These are phyloP conservation scores for Grosmannia serpens DNA, from an alignment of 2,329 filamentous ascomycete genomes.

Conservation along the genomic window DNA sequence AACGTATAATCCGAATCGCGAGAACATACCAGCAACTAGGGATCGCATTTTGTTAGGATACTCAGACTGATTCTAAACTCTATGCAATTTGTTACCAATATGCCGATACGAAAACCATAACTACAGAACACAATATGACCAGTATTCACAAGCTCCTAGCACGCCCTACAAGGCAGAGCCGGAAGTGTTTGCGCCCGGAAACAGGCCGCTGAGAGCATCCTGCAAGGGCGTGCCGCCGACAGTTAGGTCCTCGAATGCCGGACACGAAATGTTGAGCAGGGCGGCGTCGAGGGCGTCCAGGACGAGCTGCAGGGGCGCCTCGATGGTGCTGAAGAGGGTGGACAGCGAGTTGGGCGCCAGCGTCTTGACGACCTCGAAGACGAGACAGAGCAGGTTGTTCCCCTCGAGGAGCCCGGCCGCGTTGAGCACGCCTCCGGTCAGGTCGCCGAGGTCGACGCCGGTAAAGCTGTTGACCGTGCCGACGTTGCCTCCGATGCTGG, in stretches of 20 bases:
- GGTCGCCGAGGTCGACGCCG: background rate
- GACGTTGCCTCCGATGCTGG: background rate
- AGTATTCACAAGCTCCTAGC: too few relatives aligned
- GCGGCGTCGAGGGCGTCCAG: background rate
- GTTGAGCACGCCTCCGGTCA: background rate
- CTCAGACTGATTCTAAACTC: too few relatives aligned
- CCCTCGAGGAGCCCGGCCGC: background rate
- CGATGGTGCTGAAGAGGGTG: background rate
- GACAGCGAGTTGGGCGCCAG: background rate
- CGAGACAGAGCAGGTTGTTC: background rate
- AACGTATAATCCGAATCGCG: too few relatives aligned
- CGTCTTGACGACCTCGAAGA: background rate
- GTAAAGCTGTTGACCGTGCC: background rate
- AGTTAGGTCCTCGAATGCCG: background rate
- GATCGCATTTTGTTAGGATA: too few relatives aligned
- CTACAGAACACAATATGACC: too few relatives aligned
- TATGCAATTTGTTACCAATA: too few relatives aligned
- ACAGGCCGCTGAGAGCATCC: background rate
- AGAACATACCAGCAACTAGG: too few relatives aligned
- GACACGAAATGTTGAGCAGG: background rate
- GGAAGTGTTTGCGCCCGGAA: background rate
- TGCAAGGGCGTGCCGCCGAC: background rate
- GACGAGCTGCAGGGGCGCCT: background rate
- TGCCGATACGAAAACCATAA: too few relatives aligned
- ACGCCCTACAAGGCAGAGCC: background rate